Percentiles rank a stretch among this genome's conserved stretches.
These are phyloP conservation scores for Talaromyces sp. DNA, from an alignment of 2,329 filamentous ascomycete species.

Conservation along the genomic window DNA sequence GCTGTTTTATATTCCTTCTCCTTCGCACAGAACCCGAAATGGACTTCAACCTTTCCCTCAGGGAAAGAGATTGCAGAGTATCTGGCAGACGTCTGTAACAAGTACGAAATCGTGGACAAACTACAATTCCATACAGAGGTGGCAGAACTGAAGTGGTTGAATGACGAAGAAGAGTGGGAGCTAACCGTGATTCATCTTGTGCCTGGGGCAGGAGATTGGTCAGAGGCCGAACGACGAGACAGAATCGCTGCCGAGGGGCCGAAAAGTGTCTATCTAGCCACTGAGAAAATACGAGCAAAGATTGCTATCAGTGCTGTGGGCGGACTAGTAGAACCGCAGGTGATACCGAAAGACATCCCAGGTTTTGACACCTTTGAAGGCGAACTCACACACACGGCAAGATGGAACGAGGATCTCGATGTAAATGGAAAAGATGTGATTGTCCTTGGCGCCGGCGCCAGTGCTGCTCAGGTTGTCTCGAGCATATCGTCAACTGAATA, in stretches of 20 bases:
- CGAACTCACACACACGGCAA: conserved; percentile 55
- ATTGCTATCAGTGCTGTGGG: conserved; percentile 56
- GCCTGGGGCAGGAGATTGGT: conserved; percentile 54
- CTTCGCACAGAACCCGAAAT: conserved; percentile 52
- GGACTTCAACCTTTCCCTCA: conserved; percentile 49
- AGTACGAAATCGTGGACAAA: conserved; percentile 54
- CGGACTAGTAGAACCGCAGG: conserved; percentile 53
- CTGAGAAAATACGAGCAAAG: conserved; percentile 53
- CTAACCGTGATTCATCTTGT: conserved; percentile 50
- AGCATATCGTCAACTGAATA: conserved; percentile 46
- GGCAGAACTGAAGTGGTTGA: conserved; percentile 51
- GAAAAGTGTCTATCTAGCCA: conserved; percentile 48
- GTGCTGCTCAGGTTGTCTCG: conserved; percentile 56
- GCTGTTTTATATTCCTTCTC: conserved; percentile 56
- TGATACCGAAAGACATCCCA: conserved; percentile 49
- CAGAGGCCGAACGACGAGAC: conserved; percentile 45
- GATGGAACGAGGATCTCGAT: conserved; percentile 54
- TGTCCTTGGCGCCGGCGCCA: conserved; percentile 58
- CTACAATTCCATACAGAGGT: conserved; percentile 58
- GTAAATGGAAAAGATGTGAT: conserved; percentile 55
- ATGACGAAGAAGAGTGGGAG: conserved; percentile 55
- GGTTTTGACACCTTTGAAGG: conserved; percentile 55
- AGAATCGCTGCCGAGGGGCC: conserved; percentile 45
- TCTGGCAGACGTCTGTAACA: conserved; percentile 51
- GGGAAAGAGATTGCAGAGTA: conserved; percentile 53